Conservation (phyloP, 768 basidiomycete species). For the Boletus reticuloceps region DNA sequence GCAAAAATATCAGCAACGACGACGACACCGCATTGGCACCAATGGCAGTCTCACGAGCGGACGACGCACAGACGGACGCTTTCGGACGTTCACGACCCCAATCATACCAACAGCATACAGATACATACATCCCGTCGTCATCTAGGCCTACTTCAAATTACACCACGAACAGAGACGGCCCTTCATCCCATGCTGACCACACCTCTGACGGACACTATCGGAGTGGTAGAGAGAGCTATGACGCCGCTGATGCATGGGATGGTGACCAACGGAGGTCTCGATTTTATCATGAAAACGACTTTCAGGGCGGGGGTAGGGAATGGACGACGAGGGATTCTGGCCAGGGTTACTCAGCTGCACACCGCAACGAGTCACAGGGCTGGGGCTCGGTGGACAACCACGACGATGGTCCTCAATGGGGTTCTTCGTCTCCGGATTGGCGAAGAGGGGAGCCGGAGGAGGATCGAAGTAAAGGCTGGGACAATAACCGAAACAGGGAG, state of each 20-base stretch:
- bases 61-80: conserved; percentile 50
- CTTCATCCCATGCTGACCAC: conserved; percentile 46
- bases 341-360: conserved; percentile 39
- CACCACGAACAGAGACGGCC: conserved; percentile 48
- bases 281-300: conserved; percentile 39
- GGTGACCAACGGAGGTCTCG: conserved; percentile 46
- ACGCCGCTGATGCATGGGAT: conserved; percentile 42
- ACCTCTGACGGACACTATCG: conserved; percentile 51
- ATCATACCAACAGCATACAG: conserved; percentile 38
- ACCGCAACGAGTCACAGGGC: conserved; percentile 46
- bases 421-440: conserved; percentile 48
- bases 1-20: conserved; percentile 49
- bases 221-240: conserved; percentile 48
- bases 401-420: conserved; percentile 38
- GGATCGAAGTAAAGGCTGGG: conserved; percentile 37
- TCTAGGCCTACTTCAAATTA: conserved; percentile 45
- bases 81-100: conserved; percentile 52
- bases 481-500: conserved; percentile 39
- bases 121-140: conserved; percentile 45
- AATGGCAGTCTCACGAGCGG: conserved; percentile 43
- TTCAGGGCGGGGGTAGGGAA: conserved; percentile 40
- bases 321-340: conserved; percentile 50
- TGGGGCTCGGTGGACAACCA: conserved; percentile 42
- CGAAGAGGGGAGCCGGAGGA: conserved; percentile 35
- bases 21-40: conserved; percentile 40